phyloP scores from a whole-genome alignment of 2,329 filamentous ascomycete species.

The Ophiostoma piceae region DNA sequence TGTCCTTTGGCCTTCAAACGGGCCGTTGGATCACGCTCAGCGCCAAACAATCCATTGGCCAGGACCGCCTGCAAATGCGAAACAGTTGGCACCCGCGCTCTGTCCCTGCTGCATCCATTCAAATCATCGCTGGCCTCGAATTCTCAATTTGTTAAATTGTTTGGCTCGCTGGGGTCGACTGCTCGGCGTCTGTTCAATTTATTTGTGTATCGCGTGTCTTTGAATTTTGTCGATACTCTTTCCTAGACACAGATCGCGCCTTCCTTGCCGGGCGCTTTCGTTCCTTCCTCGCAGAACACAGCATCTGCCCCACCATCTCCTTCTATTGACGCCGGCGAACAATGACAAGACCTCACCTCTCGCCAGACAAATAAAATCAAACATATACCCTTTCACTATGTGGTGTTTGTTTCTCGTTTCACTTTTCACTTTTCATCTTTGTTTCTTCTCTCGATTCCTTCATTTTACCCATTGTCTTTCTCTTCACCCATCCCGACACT shows the following conservation, averaged over 20 bases:
- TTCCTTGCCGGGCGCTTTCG: constrained; percentile 1
- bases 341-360: constrained; percentile 17
- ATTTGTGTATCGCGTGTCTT: neutral
- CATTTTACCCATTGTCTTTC: neutral
- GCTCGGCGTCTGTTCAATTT: neutral
- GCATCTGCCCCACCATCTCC: neutral
- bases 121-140: neutral
- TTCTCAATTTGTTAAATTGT: neutral
- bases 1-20: constrained; percentile 6
- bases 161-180: neutral
- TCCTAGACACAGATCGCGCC: neutral
- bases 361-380: neutral
- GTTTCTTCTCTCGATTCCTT: constrained; percentile 5
- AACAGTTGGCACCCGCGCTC: constrained; percentile 18
- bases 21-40: constrained; percentile 21
- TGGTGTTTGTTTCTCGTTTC: constrained; percentile 11
- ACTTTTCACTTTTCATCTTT: neutral
- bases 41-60: constrained; percentile 27
- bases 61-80: constrained; percentile 24
- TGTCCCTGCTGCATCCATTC: neutral
- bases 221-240: neutral
- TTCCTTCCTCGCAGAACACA: neutral
- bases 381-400: neutral
- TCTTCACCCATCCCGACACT: neutral
- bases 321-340: constrained; percentile 18